These are phyloP conservation scores for Miamiensis avidus DNA, from an alignment of 169 alveolate species.

Conservation along the genomic window DNA sequence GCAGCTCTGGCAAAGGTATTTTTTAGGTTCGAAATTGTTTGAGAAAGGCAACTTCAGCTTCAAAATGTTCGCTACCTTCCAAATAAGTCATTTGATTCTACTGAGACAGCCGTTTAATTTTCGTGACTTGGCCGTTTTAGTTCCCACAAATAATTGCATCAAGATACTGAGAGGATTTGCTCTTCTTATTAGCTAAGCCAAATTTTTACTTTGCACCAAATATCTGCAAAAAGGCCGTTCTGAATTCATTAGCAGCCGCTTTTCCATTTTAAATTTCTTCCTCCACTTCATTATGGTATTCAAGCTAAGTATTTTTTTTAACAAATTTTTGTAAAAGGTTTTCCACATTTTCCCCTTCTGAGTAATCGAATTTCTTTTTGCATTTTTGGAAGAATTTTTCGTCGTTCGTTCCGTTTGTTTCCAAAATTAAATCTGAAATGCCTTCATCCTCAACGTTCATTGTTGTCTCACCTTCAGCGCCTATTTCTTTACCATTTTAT, in stretches of 20 bases:
- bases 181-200: background rate
- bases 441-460: too few relatives aligned
- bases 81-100: background rate
- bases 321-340: too few relatives aligned
- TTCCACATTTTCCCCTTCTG: too few relatives aligned
- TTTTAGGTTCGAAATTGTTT: too few relatives aligned
- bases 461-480: too few relatives aligned
- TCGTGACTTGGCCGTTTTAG: background rate
- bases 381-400: too few relatives aligned
- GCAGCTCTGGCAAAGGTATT: background rate
- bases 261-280: background rate
- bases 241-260: background rate
- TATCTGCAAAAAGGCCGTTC: background rate
- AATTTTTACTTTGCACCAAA: background rate
- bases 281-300: too few relatives aligned
- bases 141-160: background rate
- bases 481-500: too few relatives aligned
- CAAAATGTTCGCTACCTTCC: background rate
- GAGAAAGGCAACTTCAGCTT: background rate
- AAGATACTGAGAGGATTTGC: background rate
- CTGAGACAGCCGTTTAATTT: background rate
- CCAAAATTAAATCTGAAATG: too few relatives aligned
- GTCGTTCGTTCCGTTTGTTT: too few relatives aligned
- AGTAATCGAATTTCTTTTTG: too few relatives aligned
- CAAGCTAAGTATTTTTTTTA: too few relatives aligned